Base-by-base conservation (phyloP, 768 basidiomycete genomes). In the Holtermanniella nyarrowii region DNA sequence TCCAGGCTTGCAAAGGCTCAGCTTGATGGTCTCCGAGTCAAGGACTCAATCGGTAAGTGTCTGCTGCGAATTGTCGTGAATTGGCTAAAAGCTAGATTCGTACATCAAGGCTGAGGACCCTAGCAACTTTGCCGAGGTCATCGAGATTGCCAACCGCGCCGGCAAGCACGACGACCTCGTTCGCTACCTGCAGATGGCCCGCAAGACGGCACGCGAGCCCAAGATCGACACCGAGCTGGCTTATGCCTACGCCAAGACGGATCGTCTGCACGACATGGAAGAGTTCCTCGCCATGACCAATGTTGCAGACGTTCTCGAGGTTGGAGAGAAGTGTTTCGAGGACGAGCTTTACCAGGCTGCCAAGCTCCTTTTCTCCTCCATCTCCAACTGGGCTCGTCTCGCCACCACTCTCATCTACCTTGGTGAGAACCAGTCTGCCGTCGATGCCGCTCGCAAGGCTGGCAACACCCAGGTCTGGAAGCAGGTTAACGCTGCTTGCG, bases 391-490 rank as follows among this genome's bases (percentile, higher is more conserved):
- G 90, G 95, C 95, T 42, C 82, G 95, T 54, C 76, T 99, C 55
- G 95, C 95, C 0, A 99, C 95, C 1, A 99, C 95, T 7, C 80
- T 97, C 65, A 96, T 99, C 68, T 99, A 99, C 74, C 80, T 99
- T 41, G 88, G 88, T 39, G 93, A 99, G 75, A 95, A 96, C 69
- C 95, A 97, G 71, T 82, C 88, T 46, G 95, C 95, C 20, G 95
- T 99, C 11, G 95, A 99, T 73, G 95, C 93, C 59, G 95, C 95
- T n/a, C 79, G 95, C 50, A 99, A 99, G 71, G 95, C 95, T 13
- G 95, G 95, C 11, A 97, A 97, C 66, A 99, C 95, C 4, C 93
- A 97, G 74, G 95, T 97, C n/a, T 99, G 95, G 95, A 97, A 96
- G 74, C 95, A 97, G 71, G 95, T 99, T 46, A 93, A 97, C 60